phyloP scores from a whole-genome alignment of 768 basidiomycete genomes.

The Leccinum fibrillosum region DNA sequence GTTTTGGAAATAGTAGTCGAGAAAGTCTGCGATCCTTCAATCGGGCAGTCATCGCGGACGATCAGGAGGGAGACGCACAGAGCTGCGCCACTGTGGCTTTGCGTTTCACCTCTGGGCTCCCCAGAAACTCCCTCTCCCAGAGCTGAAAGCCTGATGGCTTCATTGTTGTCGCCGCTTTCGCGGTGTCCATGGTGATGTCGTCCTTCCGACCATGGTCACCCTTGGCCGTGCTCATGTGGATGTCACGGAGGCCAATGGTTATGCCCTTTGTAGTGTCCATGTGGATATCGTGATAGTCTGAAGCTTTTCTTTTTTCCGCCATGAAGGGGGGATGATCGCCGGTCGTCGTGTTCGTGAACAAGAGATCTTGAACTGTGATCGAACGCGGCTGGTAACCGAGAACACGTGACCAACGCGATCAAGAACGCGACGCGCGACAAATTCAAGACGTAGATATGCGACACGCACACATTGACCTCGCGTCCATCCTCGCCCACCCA shows the following conservation, averaged over 20 bases:
- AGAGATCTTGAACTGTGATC: neutral
- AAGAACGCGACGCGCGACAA: too few relatives aligned
- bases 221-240: slow-evolving; percentile 67
- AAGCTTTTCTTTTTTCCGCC: slow-evolving; percentile 7
- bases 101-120: slow-evolving; percentile 54
- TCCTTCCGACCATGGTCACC: slow-evolving; percentile 39
- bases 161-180: slow-evolving; percentile 42
- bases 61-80: slow-evolving; percentile 51
- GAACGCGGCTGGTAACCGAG: neutral
- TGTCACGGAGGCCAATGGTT: slow-evolving; percentile 43
- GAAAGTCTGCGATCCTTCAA: slow-evolving; percentile 61
- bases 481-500: slow-evolving; percentile 49
- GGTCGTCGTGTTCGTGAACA: too few relatives aligned
- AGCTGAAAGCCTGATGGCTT: slow-evolving; percentile 32
- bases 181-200: slow-evolving; percentile 65
- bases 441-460: slow-evolving; percentile 17
- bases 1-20: slow-evolving; percentile 97
- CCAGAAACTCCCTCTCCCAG: too few relatives aligned
- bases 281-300: slow-evolving; percentile 53
- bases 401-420: slow-evolving; percentile 27
- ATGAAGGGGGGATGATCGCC: slow-evolving; percentile 3
- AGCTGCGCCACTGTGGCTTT: slow-evolving; percentile 98
- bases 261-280: slow-evolving; percentile 78
- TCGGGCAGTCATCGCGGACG: slow-evolving; percentile 5
- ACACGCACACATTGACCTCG: slow-evolving; percentile 57